Conservation (phyloP, 805 yeast genomes). For the Spathaspora hagerdaliae region DNA sequence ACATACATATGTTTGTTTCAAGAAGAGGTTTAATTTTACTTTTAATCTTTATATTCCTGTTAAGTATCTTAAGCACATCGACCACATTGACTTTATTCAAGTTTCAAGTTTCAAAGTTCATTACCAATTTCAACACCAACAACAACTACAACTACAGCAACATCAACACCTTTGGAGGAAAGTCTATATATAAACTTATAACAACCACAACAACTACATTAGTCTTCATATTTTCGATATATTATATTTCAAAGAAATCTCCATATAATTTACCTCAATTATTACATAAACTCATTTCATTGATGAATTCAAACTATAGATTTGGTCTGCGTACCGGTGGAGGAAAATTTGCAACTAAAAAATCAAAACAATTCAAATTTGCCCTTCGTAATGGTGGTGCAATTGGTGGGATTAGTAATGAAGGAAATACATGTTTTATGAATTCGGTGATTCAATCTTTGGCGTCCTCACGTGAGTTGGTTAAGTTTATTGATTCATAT, state of each 20-base stretch:
- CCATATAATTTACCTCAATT: constrained; percentile 8
- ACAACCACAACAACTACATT: constrained; percentile 11
- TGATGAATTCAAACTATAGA: constrained; percentile 14
- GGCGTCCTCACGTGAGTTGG: constrained; percentile 65
- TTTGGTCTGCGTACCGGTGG: constrained; percentile 4
- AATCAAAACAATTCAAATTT: constrained; percentile 25
- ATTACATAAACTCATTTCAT: constrained; percentile 3
- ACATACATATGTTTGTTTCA: no score
- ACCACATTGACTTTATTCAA: no score
- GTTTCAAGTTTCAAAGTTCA: no score
- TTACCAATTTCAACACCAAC: no score
- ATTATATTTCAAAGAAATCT: background rate
- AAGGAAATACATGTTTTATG: constrained; percentile 94
- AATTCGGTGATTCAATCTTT: constrained; percentile 82
- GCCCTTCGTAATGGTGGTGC: constrained; percentile 64
- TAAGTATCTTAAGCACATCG: no score
- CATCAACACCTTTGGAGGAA: background rate
- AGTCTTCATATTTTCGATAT: constrained; percentile 6
- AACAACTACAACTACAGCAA: background rate
- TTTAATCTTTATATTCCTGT: no score
- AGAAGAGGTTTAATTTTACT: no score
- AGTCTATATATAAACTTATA: background rate
- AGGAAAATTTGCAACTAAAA: constrained; percentile 4
- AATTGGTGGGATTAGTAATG: constrained; percentile 83
- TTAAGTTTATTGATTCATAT: constrained; percentile 49